A percentile compares a stretch with the other conserved stretches of the same genome.
phyloP scores from a whole-genome alignment of 371 early-diverging fungal genomes.

The Mucor irregularis region DNA sequence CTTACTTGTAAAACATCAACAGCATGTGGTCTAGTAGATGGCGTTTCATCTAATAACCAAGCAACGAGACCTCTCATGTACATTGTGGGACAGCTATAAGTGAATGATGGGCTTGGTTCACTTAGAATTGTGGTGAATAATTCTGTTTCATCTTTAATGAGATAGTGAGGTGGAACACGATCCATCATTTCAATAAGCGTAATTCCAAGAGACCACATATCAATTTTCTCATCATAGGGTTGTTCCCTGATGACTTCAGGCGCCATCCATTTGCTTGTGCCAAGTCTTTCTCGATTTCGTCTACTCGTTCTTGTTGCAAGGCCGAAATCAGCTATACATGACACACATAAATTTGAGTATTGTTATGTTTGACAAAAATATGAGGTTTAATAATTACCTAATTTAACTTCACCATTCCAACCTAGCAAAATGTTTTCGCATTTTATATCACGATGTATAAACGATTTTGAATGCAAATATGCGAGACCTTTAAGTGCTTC shows the following conservation, averaged over 20 bases:
- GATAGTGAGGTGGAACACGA: slow-evolving; percentile 54
- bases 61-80: slow-evolving; percentile 56
- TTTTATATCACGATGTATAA: slow-evolving; percentile 97
- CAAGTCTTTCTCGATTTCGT: slow-evolving; percentile 82
- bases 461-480: slow-evolving; percentile 92
- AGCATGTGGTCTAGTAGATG: slow-evolving; percentile 42
- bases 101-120: slow-evolving; percentile 52
- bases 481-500: slow-evolving; percentile 71
- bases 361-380: not conserved
- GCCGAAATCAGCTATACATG: slow-evolving; percentile 40
- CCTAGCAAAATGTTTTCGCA: slow-evolving; percentile 98
- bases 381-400: slow-evolving; percentile 53
- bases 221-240: slow-evolving; percentile 85
- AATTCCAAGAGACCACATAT: slow-evolving; percentile 94
- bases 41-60: slow-evolving; percentile 49
- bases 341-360: not conserved
- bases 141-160: slow-evolving; percentile 50
- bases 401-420: slow-evolving; percentile 91
- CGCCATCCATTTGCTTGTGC: slow-evolving; percentile 97
- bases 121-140: slow-evolving; percentile 42
- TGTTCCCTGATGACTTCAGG: slow-evolving; percentile 94
- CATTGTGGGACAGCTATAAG: slow-evolving; percentile 53
- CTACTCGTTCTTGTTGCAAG: slow-evolving; percentile 39
- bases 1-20: slow-evolving; percentile 41
- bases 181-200: slow-evolving; percentile 85